phyloP scores from a whole-genome alignment of 176 grass and related monocot genomes.

The Oryza australiensis region DNA sequence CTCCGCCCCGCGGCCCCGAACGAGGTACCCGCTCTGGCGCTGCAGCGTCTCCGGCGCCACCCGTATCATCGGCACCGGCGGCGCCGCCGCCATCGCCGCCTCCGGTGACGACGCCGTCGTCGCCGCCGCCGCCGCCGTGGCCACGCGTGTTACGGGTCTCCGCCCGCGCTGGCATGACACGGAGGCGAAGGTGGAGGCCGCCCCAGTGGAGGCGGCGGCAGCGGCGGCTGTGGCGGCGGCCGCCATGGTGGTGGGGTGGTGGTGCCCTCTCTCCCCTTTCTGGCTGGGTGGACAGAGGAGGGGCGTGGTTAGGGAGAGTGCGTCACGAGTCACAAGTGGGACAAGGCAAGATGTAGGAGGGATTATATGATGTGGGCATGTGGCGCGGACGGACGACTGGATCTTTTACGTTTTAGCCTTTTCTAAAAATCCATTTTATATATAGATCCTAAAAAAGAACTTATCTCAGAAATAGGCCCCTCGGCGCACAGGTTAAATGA shows the following conservation, averaged over 20 bases:
- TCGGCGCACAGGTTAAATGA: too few relatives aligned
- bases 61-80: constrained; percentile 45
- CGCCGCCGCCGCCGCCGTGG: not conserved
- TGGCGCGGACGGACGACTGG: too few relatives aligned
- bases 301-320: not conserved
- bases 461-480: too few relatives aligned
- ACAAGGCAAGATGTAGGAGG: not conserved
- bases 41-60: constrained; percentile 66
- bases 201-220: not conserved
- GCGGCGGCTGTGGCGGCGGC: constrained; percentile 46
- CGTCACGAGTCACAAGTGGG: not conserved
- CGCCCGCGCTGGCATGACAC: not conserved
- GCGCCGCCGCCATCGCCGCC: constrained; percentile 10
- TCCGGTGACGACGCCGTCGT: constrained; percentile 23
- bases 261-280: not conserved
- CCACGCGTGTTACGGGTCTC: constrained; percentile 5
- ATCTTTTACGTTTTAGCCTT: too few relatives aligned
- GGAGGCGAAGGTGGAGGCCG: not conserved
- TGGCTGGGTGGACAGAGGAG: not conserved
- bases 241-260: constrained; percentile 42
- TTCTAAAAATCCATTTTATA: too few relatives aligned
- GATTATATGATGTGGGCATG: not conserved
- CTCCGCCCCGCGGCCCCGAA: not conserved
- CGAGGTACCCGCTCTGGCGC: constrained; percentile 66
- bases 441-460: too few relatives aligned